Evolutionary conservation across 2,329 filamentous ascomycete genomes (phyloP).

Genomic region (Cryphonectria parasitica): DNA sequence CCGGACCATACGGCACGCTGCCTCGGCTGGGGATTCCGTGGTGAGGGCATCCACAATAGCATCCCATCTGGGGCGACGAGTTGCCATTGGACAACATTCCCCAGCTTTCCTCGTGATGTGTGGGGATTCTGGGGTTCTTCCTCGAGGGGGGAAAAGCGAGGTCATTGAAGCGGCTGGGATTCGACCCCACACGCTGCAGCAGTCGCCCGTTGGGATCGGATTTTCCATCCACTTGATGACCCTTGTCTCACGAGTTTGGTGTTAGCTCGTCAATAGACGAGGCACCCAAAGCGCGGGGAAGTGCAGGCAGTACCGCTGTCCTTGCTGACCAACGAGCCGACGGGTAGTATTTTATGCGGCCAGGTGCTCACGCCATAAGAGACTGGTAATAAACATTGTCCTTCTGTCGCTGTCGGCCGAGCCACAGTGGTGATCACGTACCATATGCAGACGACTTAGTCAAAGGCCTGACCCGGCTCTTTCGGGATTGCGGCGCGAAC

Average conservation of each 20-base stretch:
- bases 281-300: slow-evolving; percentile 21
- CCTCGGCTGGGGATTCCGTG: slow-evolving; percentile 9
- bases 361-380: slow-evolving; percentile 11
- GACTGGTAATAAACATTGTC: neutral
- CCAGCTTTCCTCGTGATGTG: slow-evolving; percentile 9
- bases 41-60: slow-evolving; percentile 1
- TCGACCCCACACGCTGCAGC: slow-evolving; percentile 19
- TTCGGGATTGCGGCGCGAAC: slow-evolving; percentile 23
- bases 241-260: slow-evolving; percentile 12
- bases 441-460: neutral
- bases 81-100: slow-evolving; percentile 6
- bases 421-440: neutral
- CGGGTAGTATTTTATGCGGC: slow-evolving; percentile 8
- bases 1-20: neutral
- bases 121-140: slow-evolving; percentile 5
- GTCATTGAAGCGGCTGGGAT: neutral
- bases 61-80: slow-evolving; percentile 1
- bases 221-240: slow-evolving; percentile 29
- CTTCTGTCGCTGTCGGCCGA: neutral
- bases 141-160: neutral
- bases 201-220: slow-evolving; percentile 13
- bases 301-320: neutral
- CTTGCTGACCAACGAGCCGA: slow-evolving; percentile 16
- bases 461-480: neutral
- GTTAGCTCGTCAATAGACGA: slow-evolving; percentile 12